Base-by-base conservation (phyloP, 2,329 filamentous ascomycete species). In the Rhexocercosporidium sp. region DNA sequence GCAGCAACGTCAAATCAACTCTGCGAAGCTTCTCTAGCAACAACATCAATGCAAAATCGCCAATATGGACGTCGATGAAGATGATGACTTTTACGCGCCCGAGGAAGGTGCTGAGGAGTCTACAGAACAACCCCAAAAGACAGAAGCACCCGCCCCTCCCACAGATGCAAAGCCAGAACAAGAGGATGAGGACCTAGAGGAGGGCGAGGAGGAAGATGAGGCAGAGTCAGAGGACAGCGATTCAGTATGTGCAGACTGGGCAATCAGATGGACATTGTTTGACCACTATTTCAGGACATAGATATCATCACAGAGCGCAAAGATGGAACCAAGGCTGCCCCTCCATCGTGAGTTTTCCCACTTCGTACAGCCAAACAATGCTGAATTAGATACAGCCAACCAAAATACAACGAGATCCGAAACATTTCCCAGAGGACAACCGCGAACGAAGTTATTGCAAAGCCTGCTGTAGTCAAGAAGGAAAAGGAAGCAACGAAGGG, bases 291-390 rank as follows among this genome's bases (percentile, higher is more conserved):
- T 25, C 62, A 90, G 85, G 88, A 90, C 69, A 88, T 90, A 75
- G 88, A 90, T 71, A 90, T 90, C 72, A 88, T 90, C 74, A 90
- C 86, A 22, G 88, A 90, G 75, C 83, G 87, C 66, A 90, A 89
- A 81, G 88, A 90, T 73, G 86, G 86, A 75, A 83, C 85, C 64
- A 88, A 87, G 68, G 82, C 87, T 65, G 83, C 85, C 61, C 85
- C 87, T 61, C 84, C 87, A 70, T 80, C 83, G 87, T 89, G 80
- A 72, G 86, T 79, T 44, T 20, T 39, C 49, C 56, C 49, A 14
- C 20, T 20, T 44, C 62, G 14, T 14, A 39, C 11, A 18, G 8
- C 31, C 20, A 53, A 59, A 8, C 41, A 62, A 9, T 62, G 62
- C 62, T 75, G 59, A 76, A 46, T 49, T n/a, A 34, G 65, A 27